Evolutionary conservation across 805 yeast species (phyloP).

Genomic region (Monosporozyma yasuniensis): DNA sequence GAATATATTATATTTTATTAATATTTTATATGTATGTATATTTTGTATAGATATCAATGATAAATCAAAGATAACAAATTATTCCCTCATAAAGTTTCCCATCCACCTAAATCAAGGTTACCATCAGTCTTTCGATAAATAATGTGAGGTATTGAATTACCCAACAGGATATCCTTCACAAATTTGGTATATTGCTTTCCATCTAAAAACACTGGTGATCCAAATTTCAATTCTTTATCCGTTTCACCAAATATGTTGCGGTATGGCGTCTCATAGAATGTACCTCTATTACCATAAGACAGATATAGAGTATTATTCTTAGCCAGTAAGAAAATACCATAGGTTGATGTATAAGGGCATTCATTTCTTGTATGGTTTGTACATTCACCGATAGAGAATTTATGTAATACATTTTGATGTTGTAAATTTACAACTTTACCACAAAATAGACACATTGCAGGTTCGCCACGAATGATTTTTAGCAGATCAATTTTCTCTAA

Average conservation of each 20-base stretch:
- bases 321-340: slow-evolving; percentile 22
- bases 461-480: slow-evolving; percentile 41
- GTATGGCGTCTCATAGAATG: slow-evolving; percentile 78
- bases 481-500: slow-evolving; percentile 18
- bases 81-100: slow-evolving; percentile 49
- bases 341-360: slow-evolving; percentile 33
- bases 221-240: slow-evolving; percentile 62
- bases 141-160: slow-evolving; percentile 65
- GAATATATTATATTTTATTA: neutral
- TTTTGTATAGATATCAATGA: neutral
- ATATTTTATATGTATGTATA: neutral
- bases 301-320: slow-evolving; percentile 32
- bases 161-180: slow-evolving; percentile 61
- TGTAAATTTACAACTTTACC: slow-evolving; percentile 64
- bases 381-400: slow-evolving; percentile 64
- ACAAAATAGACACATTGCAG: slow-evolving; percentile 82
- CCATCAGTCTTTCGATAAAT: slow-evolving; percentile 77
- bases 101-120: slow-evolving; percentile 81
- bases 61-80: neutral
- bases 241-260: slow-evolving; percentile 80
- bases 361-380: slow-evolving; percentile 57
- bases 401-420: slow-evolving; percentile 37
- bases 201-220: slow-evolving; percentile 62
- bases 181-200: slow-evolving; percentile 55
- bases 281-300: slow-evolving; percentile 62